These are phyloP conservation scores for Hawksworthiomyces lignivorus DNA, from an alignment of 2,329 filamentous ascomycete species.

Conservation along the genomic window DNA sequence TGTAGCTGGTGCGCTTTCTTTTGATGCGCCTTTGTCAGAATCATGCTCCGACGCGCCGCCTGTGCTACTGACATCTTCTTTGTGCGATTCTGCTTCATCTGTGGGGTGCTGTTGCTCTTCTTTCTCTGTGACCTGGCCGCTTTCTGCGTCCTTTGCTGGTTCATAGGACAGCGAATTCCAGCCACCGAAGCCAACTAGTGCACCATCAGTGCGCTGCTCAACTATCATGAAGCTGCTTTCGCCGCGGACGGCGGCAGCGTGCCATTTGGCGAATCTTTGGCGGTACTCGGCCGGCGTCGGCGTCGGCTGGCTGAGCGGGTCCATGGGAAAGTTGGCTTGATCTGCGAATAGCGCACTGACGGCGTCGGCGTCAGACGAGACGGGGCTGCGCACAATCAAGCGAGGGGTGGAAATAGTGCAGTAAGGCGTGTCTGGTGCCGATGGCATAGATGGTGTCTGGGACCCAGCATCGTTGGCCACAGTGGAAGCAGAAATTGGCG, in stretches of 20 bases:
- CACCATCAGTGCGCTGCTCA: neutral
- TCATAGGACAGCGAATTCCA: neutral
- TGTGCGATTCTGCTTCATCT: neutral
- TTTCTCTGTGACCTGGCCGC: too few species aligned
- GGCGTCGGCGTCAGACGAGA: neutral
- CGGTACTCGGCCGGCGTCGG: neutral
- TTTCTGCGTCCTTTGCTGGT: too few species aligned
- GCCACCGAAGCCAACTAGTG: slow-evolving; percentile 1
- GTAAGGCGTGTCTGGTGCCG: too few species aligned
- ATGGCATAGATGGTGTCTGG: too few species aligned
- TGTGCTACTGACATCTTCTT: neutral
- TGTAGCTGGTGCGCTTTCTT: too few species aligned
- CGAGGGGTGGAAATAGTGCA: neutral
- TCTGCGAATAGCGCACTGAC: neutral
- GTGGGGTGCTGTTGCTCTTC: too few species aligned
- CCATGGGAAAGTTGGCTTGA: neutral
- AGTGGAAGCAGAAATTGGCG: too few species aligned
- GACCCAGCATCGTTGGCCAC: too few species aligned
- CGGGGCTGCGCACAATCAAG: neutral
- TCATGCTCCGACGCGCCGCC: too few species aligned
- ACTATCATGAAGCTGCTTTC: neutral
- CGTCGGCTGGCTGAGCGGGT: neutral
- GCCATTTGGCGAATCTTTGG: neutral
- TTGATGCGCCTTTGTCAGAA: neutral
- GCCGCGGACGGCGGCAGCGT: neutral